Evolutionary conservation across 495 filamentous ascomycete genomes (phyloP).

Genomic region (Aspergillus avenaceus): DNA sequence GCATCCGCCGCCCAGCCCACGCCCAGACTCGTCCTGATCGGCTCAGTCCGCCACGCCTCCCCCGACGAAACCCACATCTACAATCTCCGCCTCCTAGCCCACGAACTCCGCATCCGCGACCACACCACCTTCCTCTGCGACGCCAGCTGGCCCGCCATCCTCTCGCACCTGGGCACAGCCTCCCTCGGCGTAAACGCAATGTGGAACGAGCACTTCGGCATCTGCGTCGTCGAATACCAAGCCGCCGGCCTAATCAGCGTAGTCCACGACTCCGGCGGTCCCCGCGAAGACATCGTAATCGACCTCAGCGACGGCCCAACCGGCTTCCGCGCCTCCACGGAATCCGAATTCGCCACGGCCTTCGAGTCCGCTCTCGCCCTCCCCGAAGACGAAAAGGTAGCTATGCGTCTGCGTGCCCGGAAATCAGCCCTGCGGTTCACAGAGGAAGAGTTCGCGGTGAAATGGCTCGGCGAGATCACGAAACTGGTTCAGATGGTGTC

Average conservation of each 20-base stretch:
- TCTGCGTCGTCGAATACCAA: constrained; percentile 97
- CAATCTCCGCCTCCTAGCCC: constrained; percentile 79
- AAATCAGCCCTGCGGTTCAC: constrained; percentile 76
- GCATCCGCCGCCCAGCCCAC: constrained; percentile 14
- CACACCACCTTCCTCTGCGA: constrained; percentile 83
- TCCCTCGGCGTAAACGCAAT: constrained; percentile 92
- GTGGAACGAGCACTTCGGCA: constrained; percentile 99
- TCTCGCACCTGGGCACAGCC: constrained; percentile 66
- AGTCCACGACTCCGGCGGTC: constrained; percentile 88
- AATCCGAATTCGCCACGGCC: constrained; percentile 68
- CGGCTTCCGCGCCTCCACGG: constrained; percentile 78
- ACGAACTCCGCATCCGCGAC: constrained; percentile 81
- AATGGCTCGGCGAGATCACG: constrained; percentile 70
- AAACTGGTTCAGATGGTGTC: constrained; percentile 61
- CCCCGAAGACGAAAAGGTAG: constrained; percentile 58
- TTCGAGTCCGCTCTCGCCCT: constrained; percentile 74
- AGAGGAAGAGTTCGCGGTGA: constrained; percentile 74
- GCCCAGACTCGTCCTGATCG: constrained; percentile 71
- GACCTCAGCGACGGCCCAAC: constrained; percentile 71
- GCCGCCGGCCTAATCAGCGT: constrained; percentile 89
- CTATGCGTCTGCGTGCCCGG: constrained; percentile 69
- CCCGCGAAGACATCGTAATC: constrained; percentile 87
- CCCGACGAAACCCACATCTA: constrained; percentile 86
- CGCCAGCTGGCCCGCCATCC: constrained; percentile 79
- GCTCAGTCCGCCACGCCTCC: constrained; percentile 74